Evolutionary conservation across 331 rosid genomes (phyloP).

Genomic region (Acacia pycnantha): DNA sequence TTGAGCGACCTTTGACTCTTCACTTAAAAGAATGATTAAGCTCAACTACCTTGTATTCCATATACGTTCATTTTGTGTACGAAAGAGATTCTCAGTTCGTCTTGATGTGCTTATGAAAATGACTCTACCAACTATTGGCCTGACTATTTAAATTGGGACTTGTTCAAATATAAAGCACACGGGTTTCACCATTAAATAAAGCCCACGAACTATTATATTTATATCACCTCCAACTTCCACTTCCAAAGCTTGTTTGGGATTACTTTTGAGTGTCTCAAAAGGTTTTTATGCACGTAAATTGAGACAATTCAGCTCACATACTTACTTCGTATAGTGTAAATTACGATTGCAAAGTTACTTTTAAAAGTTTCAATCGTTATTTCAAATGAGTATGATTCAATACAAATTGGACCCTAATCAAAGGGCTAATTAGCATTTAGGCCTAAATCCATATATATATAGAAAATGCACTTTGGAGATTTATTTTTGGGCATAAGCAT

Average conservation of each 20-base stretch:
- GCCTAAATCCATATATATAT: not conserved
- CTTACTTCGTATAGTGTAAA: too few relatives aligned
- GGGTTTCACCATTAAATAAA: not conserved
- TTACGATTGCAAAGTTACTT: too few relatives aligned
- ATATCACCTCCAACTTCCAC: not conserved
- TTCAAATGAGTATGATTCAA: too few relatives aligned
- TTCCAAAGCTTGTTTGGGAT: too few relatives aligned
- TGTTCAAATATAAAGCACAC: not conserved
- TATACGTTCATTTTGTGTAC: not conserved
- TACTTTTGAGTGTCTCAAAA: too few relatives aligned
- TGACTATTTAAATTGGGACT: not conserved
- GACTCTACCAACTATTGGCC: not conserved
- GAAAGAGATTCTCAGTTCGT: not conserved
- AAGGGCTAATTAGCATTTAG: not conserved
- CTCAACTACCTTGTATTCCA: not conserved
- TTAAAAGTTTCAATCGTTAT: too few relatives aligned
- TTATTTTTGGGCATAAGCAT: too few relatives aligned
- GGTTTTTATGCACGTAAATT: too few relatives aligned
- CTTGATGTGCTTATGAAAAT: not conserved
- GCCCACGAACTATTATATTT: not conserved
- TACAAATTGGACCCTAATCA: not conserved
- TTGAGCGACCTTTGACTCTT: constrained; percentile 2
- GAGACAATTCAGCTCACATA: too few relatives aligned
- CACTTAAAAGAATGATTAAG: not conserved
- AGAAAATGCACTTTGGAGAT: too few relatives aligned